phyloP scores from a whole-genome alignment of 805 yeast genomes.

The Starmerella bombicola region DNA sequence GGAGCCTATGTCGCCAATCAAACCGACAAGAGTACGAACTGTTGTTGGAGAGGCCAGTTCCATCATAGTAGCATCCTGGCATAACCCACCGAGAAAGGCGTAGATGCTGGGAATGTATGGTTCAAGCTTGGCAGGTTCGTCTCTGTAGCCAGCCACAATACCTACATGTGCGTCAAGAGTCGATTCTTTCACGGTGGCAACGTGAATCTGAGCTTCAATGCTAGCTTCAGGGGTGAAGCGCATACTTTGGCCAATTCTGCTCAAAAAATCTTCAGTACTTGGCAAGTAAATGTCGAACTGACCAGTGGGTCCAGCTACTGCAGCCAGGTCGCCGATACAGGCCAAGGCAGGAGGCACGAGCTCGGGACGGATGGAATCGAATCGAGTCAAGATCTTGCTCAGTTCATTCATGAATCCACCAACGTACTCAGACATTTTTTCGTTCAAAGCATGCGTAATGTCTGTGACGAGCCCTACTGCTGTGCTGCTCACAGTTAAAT shows the following conservation, averaged over 20 bases:
- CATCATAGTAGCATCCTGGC: slow-evolving; percentile 47
- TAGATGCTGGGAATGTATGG: slow-evolving; percentile 61
- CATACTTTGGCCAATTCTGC: slow-evolving; percentile 28
- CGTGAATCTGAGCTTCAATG: slow-evolving; percentile 65
- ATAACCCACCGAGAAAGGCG: slow-evolving; percentile 49
- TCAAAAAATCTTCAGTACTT: slow-evolving; percentile 62
- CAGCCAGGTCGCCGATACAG: slow-evolving; percentile 91
- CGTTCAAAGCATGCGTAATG: slow-evolving; percentile 77
- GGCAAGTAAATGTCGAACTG: slow-evolving; percentile 64
- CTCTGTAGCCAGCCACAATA: slow-evolving; percentile 77
- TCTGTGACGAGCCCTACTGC: slow-evolving; percentile 95
- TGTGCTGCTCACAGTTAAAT: slow-evolving; percentile 69
- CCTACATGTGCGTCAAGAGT: slow-evolving; percentile 96
- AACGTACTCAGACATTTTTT: slow-evolving; percentile 57
- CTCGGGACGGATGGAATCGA: slow-evolving; percentile 54
- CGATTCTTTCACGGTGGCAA: slow-evolving; percentile 61
- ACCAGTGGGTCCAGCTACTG: slow-evolving; percentile 68
- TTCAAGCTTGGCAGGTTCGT: slow-evolving; percentile 48
- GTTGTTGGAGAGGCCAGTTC: slow-evolving; percentile 46
- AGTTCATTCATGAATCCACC: slow-evolving; percentile 72
- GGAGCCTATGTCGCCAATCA: slow-evolving; percentile 84
- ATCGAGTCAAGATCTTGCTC: slow-evolving; percentile 57
- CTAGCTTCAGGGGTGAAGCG: slow-evolving; percentile 38
- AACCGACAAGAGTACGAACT: slow-evolving; percentile 74
- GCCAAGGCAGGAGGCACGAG: slow-evolving; percentile 79